These are phyloP conservation scores for Aquilaria malaccensis DNA, from an alignment of 345 rosid genomes.

Conservation along the genomic window DNA sequence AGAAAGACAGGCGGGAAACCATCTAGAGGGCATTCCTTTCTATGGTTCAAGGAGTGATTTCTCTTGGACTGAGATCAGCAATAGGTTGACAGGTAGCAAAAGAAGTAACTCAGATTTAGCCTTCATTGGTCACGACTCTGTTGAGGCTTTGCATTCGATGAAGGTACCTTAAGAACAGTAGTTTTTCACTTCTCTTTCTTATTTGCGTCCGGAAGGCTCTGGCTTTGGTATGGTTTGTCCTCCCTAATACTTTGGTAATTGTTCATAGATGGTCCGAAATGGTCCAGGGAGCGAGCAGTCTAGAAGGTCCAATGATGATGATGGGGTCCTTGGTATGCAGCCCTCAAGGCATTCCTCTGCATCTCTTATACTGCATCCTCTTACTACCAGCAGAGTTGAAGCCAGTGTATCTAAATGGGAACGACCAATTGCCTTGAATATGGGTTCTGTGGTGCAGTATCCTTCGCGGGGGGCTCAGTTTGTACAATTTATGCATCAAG, in stretches of 20 bases:
- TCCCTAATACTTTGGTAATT: not conserved
- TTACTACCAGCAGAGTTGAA: slow-evolving; percentile 35
- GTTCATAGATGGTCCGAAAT: slow-evolving; percentile 44
- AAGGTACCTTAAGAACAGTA: slow-evolving; percentile 37
- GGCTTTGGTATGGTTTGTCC: not conserved
- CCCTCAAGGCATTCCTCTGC: slow-evolving; percentile 37
- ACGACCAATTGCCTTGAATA: slow-evolving; percentile 30
- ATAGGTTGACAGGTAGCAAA: slow-evolving; percentile 52
- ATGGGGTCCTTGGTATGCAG: slow-evolving; percentile 29
- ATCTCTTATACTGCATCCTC: slow-evolving; percentile 38
- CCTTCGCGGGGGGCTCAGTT: slow-evolving; percentile 52
- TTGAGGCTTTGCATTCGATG: slow-evolving; percentile 58
- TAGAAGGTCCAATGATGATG: slow-evolving; percentile 47
- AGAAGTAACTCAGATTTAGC: slow-evolving; percentile 68
- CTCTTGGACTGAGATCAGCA: slow-evolving; percentile 54
- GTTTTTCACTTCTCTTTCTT: not conserved
- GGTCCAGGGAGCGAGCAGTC: slow-evolving; percentile 41
- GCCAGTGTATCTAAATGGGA: slow-evolving; percentile 41
- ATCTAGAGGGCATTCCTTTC: slow-evolving; percentile 74
- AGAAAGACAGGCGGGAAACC: slow-evolving; percentile 53
- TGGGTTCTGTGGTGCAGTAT: slow-evolving; percentile 40
- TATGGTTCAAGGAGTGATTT: slow-evolving; percentile 56
- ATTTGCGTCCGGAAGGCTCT: slow-evolving; percentile 5
- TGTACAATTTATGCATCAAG: slow-evolving; percentile 54
- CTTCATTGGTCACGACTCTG: slow-evolving; percentile 48